These are phyloP conservation scores for Allomyces arbusculus DNA, from an alignment of 192 early-diverging fungal species.

Conservation along the genomic window DNA sequence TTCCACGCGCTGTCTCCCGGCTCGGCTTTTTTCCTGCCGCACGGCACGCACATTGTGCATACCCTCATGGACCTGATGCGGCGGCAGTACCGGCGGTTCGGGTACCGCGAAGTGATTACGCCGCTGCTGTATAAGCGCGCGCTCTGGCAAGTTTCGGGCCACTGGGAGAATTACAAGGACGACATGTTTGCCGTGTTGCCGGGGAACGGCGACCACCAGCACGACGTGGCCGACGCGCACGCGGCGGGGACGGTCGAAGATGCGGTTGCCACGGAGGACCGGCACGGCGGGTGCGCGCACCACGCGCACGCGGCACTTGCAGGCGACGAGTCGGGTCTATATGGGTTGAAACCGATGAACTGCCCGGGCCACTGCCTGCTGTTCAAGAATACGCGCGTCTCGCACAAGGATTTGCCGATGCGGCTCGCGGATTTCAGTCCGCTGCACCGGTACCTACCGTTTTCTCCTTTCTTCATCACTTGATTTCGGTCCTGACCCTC, in stretches of 20 bases:
- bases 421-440: constrained; percentile 96
- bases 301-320: neutral
- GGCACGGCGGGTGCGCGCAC: neutral
- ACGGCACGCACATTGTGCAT: constrained; percentile 62
- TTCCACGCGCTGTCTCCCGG: constrained; percentile 46
- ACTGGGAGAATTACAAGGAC: constrained; percentile 90
- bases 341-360: constrained; percentile 18
- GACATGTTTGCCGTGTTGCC: constrained; percentile 60
- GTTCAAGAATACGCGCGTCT: constrained; percentile 79
- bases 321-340: neutral
- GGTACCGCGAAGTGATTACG: constrained; percentile 75
- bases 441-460: constrained; percentile 52
- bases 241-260: neutral
- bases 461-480: no score
- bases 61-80: constrained; percentile 53
- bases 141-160: constrained; percentile 80
- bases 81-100: constrained; percentile 48
- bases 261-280: no score
- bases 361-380: constrained; percentile 97
- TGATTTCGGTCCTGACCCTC: no score
- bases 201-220: neutral
- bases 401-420: constrained; percentile 86
- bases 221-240: neutral
- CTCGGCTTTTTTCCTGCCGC: constrained; percentile 54
- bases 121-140: constrained; percentile 81